Base-by-base conservation (phyloP, 2,329 filamentous ascomycete species). In the Teratosphaeria zuluensis region DNA sequence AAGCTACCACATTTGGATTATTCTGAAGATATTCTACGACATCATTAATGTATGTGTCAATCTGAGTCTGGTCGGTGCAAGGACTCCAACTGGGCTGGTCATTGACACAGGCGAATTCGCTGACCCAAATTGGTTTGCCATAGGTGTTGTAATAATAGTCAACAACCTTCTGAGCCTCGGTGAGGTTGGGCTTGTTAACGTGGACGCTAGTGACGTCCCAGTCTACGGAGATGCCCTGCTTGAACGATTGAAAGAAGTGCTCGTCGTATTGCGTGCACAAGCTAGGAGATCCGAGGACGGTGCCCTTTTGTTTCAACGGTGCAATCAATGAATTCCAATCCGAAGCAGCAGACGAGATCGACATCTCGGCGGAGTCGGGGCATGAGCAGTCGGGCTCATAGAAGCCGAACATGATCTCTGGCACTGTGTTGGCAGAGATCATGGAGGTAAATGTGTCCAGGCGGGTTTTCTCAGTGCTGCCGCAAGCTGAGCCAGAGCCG, bases 121-220 rank as follows among this genome's bases (percentile, higher is more conserved):
- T 61, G 19, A 69, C 62, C 66, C 66, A 69, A 48, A 69, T 59
- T 3, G 64, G 64, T 53, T 68, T 68, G 33, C 58, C 55, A 56
- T 69, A 70, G n/a, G 58, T 68, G 21, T 28, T 51, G 14, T 56
- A 55, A 42, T 69, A 69, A 56, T 69, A 66, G 19, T 66, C 66
- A 14, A 69, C 64, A 11, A 64, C 68, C 12, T 62, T 56, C 56
- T 63, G 63, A 51, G 63, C 65, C 11, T 62, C 66, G 5, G 57
- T 56, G 19, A 66, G 48, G 42, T 62, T 62, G 38, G 63, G 63
- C 57, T 69, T 68, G 63, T 70, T 69, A 59, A 68, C 62, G 59
- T 69, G 68, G 51, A 69, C 64, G 58, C 55, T 58, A 16, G 68
- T 70, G 58, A 67, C 63, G 31, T 69, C 64, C 68, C 67, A 70